Base-by-base conservation (phyloP, 805 yeast species). In the Metschnikowia rubicola region DNA sequence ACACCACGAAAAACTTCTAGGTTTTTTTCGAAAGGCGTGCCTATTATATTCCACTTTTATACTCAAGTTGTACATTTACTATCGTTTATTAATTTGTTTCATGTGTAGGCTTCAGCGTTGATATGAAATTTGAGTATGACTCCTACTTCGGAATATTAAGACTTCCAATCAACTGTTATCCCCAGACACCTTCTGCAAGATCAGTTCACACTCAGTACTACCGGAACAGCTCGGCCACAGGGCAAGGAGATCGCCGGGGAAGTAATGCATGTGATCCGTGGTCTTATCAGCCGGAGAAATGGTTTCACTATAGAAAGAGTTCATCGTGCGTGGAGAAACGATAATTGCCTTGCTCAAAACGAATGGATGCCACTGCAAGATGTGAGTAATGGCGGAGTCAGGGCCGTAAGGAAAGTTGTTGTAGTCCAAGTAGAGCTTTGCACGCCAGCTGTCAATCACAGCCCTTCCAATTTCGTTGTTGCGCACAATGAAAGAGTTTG, bases 291-390 rank as follows among this genome's bases (percentile, higher is more conserved):
- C 52, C 17, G 44, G 51, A 1, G 56, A 39, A n/a, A 44, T 44
- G 19, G 42, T 46, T 4, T 51, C 55, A 12, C 58, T 43, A 41
- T 64, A 65, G 30, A 53, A 50, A 4, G 75, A 63, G 40, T 66
- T 57, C 13, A 73, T 68, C 10, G 71, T 62, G 48, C 71, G 67
- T 4, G 74, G 55, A 8, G 89, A 87, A 1, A 94, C 79, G 12
- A 92, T 64, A 0, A 89, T 85, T 3, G 94, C 74, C 59, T 81
- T 85, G 45, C 86, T 77, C 55, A 94, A 73, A 28, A 86, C 68
- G 29, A 78, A 80, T 10, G 97, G 96, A 63, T 92, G 99, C 99
- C 98, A 94, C 66, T 89, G 97, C 56, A 90, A 72, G 38, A 90
- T 73, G 63, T 94, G 98, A n/a, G 88, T 78, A 37, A 92, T 61